phyloP scores from a whole-genome alignment of 805 yeast genomes.

The Alloascoidea hylecoeti region DNA sequence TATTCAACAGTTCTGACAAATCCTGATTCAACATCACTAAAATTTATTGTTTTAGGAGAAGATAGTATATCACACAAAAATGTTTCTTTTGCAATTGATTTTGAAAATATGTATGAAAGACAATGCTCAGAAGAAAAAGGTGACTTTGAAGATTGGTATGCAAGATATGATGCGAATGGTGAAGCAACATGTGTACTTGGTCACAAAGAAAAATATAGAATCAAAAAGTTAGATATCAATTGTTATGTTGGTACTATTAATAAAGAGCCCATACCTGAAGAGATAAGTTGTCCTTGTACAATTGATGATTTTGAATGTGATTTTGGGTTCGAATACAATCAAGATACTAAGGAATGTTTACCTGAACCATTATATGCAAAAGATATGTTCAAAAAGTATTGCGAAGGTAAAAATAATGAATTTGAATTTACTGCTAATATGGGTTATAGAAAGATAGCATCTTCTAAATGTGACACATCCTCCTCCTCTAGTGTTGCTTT shows the following conservation, averaged over 20 bases:
- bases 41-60: slow-evolving; percentile 36
- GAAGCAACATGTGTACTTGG: slow-evolving; percentile 50
- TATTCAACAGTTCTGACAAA: slow-evolving; percentile 35
- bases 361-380: slow-evolving; percentile 29
- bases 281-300: slow-evolving; percentile 51
- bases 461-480: slow-evolving; percentile 26
- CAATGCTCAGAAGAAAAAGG: slow-evolving; percentile 16
- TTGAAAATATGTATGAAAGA: slow-evolving; percentile 17
- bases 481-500: slow-evolving; percentile 15
- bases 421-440: slow-evolving; percentile 16
- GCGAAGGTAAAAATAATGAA: slow-evolving; percentile 14
- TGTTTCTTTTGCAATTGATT: slow-evolving; percentile 42
- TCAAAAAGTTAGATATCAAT: slow-evolving; percentile 51
- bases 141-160: slow-evolving; percentile 57
- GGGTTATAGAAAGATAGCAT: slow-evolving; percentile 28
- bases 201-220: slow-evolving; percentile 40
- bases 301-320: slow-evolving; percentile 62
- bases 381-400: slow-evolving; percentile 14
- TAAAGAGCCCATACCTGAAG: slow-evolving; percentile 23
- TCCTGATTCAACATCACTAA: slow-evolving; percentile 55
- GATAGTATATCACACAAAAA: slow-evolving; percentile 10
- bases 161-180: slow-evolving; percentile 20
- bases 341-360: slow-evolving; percentile 18
- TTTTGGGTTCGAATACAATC: slow-evolving; percentile 23
- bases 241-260: slow-evolving; percentile 38